Evolutionary conservation across 1,139 yeast genomes (phyloP).

Genomic region (Debaryomyces psychrophilus): DNA sequence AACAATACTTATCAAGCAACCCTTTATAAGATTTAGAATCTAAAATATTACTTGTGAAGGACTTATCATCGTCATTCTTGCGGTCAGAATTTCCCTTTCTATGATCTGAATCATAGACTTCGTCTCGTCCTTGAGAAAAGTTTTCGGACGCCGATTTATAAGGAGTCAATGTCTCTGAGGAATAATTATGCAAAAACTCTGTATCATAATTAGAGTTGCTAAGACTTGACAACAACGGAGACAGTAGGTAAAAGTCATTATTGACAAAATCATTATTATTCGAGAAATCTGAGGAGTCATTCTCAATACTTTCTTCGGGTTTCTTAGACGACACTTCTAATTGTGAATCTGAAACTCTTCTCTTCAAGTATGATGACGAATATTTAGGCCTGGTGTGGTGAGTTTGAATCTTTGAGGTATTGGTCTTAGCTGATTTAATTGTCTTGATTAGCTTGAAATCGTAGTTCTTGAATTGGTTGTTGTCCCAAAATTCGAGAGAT

Average conservation of each 20-base stretch:
- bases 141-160: constrained; percentile 1
- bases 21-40: constrained; percentile 69
- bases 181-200: constrained; percentile 10
- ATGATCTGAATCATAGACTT: not conserved
- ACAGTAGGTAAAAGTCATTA: constrained; percentile 42
- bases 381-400: constrained; percentile 33
- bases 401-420: constrained; percentile 8
- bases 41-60: constrained; percentile 22
- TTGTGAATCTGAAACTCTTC: constrained; percentile 38
- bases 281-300: constrained; percentile 18
- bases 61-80: constrained; percentile 7
- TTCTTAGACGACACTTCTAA: constrained; percentile 15
- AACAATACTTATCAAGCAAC: constrained; percentile 72
- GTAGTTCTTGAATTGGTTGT: constrained; percentile 64
- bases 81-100: not conserved
- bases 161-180: constrained; percentile 3
- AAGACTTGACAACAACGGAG: constrained; percentile 39
- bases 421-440: not conserved
- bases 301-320: constrained; percentile 12
- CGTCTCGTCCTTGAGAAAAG: constrained; percentile 6
- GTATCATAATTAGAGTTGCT: constrained; percentile 11
- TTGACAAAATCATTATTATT: constrained; percentile 35
- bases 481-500: constrained; percentile 74
- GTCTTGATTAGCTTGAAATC: constrained; percentile 47
- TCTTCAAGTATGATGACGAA: constrained; percentile 41